Evolutionary conservation across 2,329 filamentous ascomycete genomes (phyloP), one percentile per base, ranked within the genome.

Genomic region (Xylariaceae sp.): DNA sequence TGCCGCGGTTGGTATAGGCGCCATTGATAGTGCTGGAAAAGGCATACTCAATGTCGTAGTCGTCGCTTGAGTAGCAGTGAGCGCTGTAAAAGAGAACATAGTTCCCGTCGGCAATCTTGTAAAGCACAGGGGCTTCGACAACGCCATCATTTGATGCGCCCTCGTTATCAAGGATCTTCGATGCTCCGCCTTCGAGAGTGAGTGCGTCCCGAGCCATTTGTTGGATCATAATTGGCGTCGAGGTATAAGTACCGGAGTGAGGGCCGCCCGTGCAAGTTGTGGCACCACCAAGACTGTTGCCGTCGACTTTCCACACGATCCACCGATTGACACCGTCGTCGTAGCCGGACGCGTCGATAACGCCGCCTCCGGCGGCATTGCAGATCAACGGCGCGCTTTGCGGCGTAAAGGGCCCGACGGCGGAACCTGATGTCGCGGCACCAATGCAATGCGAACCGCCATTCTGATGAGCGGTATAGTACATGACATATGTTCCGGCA

Each of bases 21-120:
- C 63, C 63, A 47, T 64, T 59, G 32, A 66, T 64, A 1, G 60
- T 65, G 47, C 51, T 60, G 11, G 62, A 64, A 43, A 60, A 65
- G 3, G 63, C 63, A 45, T 65, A 65, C 44, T 66, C 62, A 54
- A 65, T 60, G n/a, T 65, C 63, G 48, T 65, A 66, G 54, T 66
- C 63, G 45, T 66, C 63, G 51, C 58, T 65, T 1, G 58, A 55
- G 51, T 63, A 66, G 57, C 63, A 66, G 48, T 66, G 61, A 14
- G 62, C 58, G 50, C 62, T 64, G 49, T 65, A 66, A 51, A 66
- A 65, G 10, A 66, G 53, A 38, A 65, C 54, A 31, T 52, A 66
- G 38, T 55, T 57, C 3, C 60, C 63, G 32, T 57, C 43, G 6
- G 42, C 52, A 15, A 64, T 58, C 57, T 62, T 58, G 43, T 64